Evolutionary conservation across 108 stramenopile genomes (phyloP), one percentile per base, ranked within the genome.

Genomic region (Ochromonas danica): DNA sequence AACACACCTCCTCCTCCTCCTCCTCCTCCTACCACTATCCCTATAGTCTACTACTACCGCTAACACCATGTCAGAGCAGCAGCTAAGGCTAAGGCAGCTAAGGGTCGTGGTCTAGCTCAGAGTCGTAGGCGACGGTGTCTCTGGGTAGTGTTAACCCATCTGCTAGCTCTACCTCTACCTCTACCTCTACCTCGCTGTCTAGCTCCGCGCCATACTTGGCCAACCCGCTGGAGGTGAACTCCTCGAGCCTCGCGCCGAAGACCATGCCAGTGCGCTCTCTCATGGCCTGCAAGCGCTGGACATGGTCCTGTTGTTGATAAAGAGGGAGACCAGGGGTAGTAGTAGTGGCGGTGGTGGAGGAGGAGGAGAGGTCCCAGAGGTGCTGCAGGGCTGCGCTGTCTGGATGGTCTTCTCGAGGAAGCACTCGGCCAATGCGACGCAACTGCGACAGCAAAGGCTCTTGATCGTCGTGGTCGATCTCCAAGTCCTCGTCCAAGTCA

Each of bases 121-220:
- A 75, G 38, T 75, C 72, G 38, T 75, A 75, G 31, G 72, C 72
- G 10, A 75, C 28, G 10, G 14, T 41, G 38, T 75, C 31, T 75
- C 36, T 27, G 3, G 36, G 45, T 51, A 75, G 38, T 28, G 28
- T 75, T 33, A 33, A 27, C 51, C 36, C 28, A 41, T 6, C 38
- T 60, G 40, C 28, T 41, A 75, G 6, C 72, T 14, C 3, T 28
- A 33, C 31, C 38, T 33, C 6, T 36, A 67, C 25, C 31, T 14
- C 31, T 28, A 67, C 51, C 17, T 67, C 40, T 6, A 35, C 31
- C 6, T 75, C 72, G 31, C 38, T 33, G 25, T 33, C 31, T 27
- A 75, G 72, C 17, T 75, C 36, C 3, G 6, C 3, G 3, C 72
- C 72, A 75, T 75, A 75, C 40, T 75, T 75, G 3, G 72, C 14